Evolutionary conservation across 2,329 filamentous ascomycete genomes (phyloP), one percentile per base, ranked within the genome.

Genomic region (Coniochaeta prunicola): DNA sequence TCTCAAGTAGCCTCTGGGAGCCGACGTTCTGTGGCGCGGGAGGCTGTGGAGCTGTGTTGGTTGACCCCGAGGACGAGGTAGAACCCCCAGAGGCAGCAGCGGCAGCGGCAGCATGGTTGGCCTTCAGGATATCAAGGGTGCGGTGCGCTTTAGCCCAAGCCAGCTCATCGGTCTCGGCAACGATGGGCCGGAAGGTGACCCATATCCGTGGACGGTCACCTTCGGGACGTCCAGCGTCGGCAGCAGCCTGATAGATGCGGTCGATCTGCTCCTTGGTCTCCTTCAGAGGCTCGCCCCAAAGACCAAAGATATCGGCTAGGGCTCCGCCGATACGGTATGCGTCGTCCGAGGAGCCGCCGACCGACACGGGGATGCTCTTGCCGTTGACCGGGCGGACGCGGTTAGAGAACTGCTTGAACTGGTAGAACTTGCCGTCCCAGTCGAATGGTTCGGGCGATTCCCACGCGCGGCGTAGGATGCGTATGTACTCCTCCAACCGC

Each of bases 241-340:
- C 80, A 0, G 83, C 79, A 64, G 81, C 83, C 3, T 77, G 80
- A 62, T 84, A 84, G 66, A 86, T 81, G 21, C 77, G 76, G 62
- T 84, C 80, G 63, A 86, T 84, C 67, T 86, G 83, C 64, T 86
- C 75, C 69, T 82, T 82, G 0, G 83, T 86, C 66, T 86, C 83
- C 69, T 85, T 84, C 1, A 86, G 72, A 1, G 83, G 83, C 65
- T 86, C 83, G 12, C 83, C 83, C 83, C 83, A 86, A 4, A 86
- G 77, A 0, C 83, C 83, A 61, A 86, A 86, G 64, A 86, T 86
- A 62, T 86, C 83, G 30, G 77, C 83, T 2, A 85, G 73, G 0
- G 77, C 71, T 30, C 83, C 83, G 26, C 83, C 83, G 40, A 85
- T 74, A 24, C 82, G 79, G 68, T 86, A 86, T 0, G 83, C 83